Base-by-base conservation (phyloP, 2,329 filamentous ascomycete genomes). In the Fusarium brachygibbosum region DNA sequence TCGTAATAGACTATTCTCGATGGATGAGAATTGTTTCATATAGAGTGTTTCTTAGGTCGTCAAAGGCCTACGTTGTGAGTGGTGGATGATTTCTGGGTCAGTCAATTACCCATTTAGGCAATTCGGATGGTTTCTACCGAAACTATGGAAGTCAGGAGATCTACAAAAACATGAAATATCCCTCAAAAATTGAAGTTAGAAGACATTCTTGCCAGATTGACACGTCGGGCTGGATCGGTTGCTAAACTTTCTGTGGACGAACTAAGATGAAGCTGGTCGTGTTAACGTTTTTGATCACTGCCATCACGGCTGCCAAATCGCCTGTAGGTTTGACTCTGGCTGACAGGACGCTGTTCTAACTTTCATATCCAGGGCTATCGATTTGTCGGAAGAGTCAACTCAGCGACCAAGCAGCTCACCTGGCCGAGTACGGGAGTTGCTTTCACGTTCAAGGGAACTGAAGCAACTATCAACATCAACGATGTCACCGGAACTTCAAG, bases 391-490 rank as follows among this genome's bases (percentile, higher is more conserved):
- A 74, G 81, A 41, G 81, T 82, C 25, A 81, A 83, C 46, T 81
- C 81, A 1, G 73, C 75, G 19, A 83, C 80, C 9, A 78, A 77
- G 45, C 78, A 82, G 68, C 74, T 83, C 21, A 82, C 79, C n/a
- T 83, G 81, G 82, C 79, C 82, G 0, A 79, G 79, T 41, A 82
- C 81, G 1, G 82, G 82, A 17, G 73, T 83, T 3, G 74, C 77
- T 0, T 82, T 83, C 58, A 76, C 74, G 2, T 83, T 83, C 63
- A 78, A 71, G 13, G 81, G 82, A 42, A 79, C 79, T 6, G 75
- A 77, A 1, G 81, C 80, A 13, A 77, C 71, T 35, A 79, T 83
- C 48, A 63, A 75, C 13, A 70, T 69, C 12, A 42, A 68, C 0
- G 12, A 21, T 5, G 13, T 70, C 2, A 51, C 45, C 0, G 67